Conservation (phyloP, 306 rosid species). For the Lithocarpus polystachyus region DNA sequence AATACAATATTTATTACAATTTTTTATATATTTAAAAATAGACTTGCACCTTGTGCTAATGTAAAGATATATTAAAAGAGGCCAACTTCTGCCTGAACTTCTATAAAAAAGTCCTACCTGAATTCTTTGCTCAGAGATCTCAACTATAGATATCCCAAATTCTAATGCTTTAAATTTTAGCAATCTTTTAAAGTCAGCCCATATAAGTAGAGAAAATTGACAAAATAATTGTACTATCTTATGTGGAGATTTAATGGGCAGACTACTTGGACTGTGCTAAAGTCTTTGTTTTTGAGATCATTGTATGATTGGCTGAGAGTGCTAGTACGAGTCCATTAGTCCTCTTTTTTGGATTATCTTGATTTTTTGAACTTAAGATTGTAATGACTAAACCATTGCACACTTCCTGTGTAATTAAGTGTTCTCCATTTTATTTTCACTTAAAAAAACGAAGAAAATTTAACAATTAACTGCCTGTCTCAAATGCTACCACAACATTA, state of each 20-base stretch:
- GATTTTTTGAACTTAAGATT: too few relatives aligned
- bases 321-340: too few relatives aligned
- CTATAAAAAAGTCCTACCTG: neutral
- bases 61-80: neutral
- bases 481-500: neutral
- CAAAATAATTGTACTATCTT: neutral
- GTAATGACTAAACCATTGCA: neutral
- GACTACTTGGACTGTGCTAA: too few relatives aligned
- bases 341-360: too few relatives aligned
- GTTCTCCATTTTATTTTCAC: neutral
- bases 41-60: neutral
- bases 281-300: too few relatives aligned
- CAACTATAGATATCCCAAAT: neutral
- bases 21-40: neutral
- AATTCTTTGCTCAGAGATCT: neutral
- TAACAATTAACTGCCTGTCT: neutral
- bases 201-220: neutral
- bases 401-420: neutral
- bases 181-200: neutral
- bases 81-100: neutral
- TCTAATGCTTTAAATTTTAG: neutral
- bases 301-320: too few relatives aligned
- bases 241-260: neutral
- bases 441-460: neutral
- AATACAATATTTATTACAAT: too few relatives aligned